Evolutionary conservation across 2,329 filamentous ascomycete genomes (phyloP).

Genomic region (Xylaria digitata): DNA sequence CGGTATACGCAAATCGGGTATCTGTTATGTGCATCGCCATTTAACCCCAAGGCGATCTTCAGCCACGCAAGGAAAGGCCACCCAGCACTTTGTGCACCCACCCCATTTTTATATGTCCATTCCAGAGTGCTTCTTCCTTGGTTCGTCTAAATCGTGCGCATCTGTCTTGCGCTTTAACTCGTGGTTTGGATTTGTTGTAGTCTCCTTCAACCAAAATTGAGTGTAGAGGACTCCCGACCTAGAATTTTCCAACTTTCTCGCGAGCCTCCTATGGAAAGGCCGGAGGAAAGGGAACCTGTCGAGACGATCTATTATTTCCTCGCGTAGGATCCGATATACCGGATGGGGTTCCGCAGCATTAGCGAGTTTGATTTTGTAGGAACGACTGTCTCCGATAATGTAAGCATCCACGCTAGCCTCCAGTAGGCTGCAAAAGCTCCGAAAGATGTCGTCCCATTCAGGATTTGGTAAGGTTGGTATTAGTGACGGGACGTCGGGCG

Average conservation of each 20-base stretch:
- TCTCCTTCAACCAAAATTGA: no score
- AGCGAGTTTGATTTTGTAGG: background rate
- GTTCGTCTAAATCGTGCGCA: no score
- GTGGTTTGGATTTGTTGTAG: no score
- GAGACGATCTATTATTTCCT: background rate
- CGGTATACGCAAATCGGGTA: no score
- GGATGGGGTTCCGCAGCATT: background rate
- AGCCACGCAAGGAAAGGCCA: no score
- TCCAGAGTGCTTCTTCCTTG: no score
- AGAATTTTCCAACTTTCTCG: background rate
- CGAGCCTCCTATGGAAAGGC: background rate
- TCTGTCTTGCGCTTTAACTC: no score
- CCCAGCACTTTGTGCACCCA: no score
- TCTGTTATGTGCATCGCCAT: no score
- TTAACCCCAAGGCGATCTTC: no score
- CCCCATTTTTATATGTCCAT: no score
- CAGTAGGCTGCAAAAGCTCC: slow-evolving; percentile 8
- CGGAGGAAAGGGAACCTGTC: background rate
- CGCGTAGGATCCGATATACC: background rate
- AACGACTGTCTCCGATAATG: slow-evolving; percentile 1
- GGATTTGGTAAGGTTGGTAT: slow-evolving; percentile 10
- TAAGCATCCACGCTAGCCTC: slow-evolving; percentile 10
- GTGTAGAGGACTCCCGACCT: slow-evolving; percentile 1
- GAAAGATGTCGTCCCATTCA: slow-evolving; percentile 14
- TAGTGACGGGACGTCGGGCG: background rate